phyloP scores from a whole-genome alignment of 345 rosid species.

The Ceriops tagal region DNA sequence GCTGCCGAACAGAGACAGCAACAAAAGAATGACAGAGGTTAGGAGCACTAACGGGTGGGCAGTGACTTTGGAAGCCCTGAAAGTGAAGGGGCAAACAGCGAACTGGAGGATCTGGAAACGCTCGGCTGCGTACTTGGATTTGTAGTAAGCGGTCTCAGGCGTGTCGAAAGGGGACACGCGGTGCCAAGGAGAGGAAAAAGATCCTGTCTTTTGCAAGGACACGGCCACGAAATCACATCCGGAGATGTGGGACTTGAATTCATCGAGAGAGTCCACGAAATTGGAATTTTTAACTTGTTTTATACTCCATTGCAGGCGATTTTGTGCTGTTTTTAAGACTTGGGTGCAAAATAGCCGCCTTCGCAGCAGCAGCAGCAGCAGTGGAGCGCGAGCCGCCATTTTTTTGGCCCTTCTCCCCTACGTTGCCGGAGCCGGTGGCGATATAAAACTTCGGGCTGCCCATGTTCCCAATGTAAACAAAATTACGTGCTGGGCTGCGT shows the following conservation, averaged over 20 bases:
- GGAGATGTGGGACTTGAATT: constrained; percentile 50
- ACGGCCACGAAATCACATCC: constrained; percentile 66
- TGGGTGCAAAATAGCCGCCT: constrained; percentile 46
- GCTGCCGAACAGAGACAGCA: constrained; percentile 3
- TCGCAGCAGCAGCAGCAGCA: constrained; percentile 20
- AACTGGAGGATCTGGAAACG: constrained; percentile 75
- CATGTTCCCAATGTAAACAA: too few relatives aligned
- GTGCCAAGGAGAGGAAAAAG: constrained; percentile 78
- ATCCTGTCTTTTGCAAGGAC: constrained; percentile 67
- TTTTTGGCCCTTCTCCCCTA: too few relatives aligned
- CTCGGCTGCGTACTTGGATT: constrained; percentile 67
- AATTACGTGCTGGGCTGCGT: too few relatives aligned
- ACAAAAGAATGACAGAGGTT: background rate
- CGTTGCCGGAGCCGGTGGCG: too few relatives aligned
- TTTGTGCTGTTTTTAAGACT: constrained; percentile 15
- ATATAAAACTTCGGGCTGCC: too few relatives aligned
- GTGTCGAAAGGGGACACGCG: constrained; percentile 69
- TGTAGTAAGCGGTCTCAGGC: constrained; percentile 58
- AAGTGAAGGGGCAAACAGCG: constrained; percentile 71
- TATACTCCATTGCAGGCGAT: constrained; percentile 36
- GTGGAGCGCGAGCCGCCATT: constrained; percentile 11
- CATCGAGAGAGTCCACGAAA: constrained; percentile 45
- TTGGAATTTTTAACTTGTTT: constrained; percentile 71
- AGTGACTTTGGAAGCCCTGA: constrained; percentile 46
- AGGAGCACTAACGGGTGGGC: constrained; percentile 53